phyloP scores from a whole-genome alignment of 441 rosid genomes.

The Pelargonium cotyledonis region DNA sequence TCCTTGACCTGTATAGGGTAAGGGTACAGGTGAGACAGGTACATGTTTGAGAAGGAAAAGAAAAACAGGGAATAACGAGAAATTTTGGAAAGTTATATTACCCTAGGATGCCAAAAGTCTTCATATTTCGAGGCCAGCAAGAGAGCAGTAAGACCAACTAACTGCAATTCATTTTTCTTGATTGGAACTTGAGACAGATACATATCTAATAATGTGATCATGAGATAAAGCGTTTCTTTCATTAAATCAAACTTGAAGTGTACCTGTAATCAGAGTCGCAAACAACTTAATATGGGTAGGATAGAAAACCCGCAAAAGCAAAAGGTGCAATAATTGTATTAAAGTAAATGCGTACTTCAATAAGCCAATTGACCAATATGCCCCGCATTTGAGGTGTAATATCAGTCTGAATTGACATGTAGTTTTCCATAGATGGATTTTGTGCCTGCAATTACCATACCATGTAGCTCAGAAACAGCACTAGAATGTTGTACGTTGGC shows the following conservation, averaged over 20 bases:
- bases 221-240: conserved; percentile 82
- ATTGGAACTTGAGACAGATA: conserved; percentile 73
- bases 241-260: conserved; percentile 76
- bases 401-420: conserved; percentile 54
- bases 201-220: conserved; percentile 60
- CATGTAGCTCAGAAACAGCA: conserved; percentile 6
- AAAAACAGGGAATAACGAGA: neutral
- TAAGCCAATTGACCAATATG: conserved; percentile 87
- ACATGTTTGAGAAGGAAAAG: neutral
- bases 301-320: neutral
- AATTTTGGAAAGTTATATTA: conserved; percentile 23
- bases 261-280: conserved; percentile 45
- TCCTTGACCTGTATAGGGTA: conserved; percentile 59
- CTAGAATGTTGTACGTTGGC: no score
- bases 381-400: conserved; percentile 73
- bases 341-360: conserved; percentile 50
- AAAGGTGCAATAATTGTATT: conserved; percentile 1
- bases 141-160: conserved; percentile 81
- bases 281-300: neutral
- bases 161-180: conserved; percentile 71
- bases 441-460: conserved; percentile 45
- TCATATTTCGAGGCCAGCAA: conserved; percentile 87
- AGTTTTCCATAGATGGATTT: conserved; percentile 42
- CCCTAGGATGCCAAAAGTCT: conserved; percentile 96
- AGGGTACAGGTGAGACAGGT: conserved; percentile 8